A percentile compares a stretch with the other conserved stretches of the same genome.
Evolutionary conservation across 371 early-diverging fungal species (phyloP).

Genomic region (Saksenaea oblongispora): DNA sequence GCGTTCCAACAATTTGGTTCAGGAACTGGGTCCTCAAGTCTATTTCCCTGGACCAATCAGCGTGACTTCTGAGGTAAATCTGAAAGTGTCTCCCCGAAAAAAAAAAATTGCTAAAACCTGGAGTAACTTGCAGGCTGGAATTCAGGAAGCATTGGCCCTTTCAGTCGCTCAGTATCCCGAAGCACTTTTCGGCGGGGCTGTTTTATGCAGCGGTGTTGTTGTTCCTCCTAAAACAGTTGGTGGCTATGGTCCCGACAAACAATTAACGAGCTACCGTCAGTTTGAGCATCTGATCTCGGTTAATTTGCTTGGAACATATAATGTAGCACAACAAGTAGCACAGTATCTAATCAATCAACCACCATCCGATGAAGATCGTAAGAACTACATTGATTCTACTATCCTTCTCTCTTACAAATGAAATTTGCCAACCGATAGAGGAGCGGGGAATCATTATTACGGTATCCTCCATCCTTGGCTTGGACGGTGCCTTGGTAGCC

Average conservation of each 20-base stretch:
- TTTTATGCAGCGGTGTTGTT: constrained; percentile 55
- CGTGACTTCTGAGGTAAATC: constrained; percentile 46
- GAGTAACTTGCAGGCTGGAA: constrained; percentile 14
- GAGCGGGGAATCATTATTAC: constrained; percentile 63
- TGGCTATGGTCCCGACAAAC: constrained; percentile 35
- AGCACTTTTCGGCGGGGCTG: constrained; percentile 34
- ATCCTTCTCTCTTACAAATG: neutral
- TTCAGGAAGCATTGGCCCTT: constrained; percentile 32
- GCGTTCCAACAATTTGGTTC: constrained; percentile 21
- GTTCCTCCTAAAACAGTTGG: constrained; percentile 17
- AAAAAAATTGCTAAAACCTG: neutral
- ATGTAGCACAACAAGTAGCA: constrained; percentile 59
- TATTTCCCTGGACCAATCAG: constrained; percentile 48
- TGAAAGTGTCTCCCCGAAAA: neutral
- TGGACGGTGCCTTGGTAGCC: constrained; percentile 53
- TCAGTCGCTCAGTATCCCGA: constrained; percentile 35
- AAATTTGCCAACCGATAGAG: too few species aligned
- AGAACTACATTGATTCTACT: neutral
- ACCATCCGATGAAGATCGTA: constrained; percentile 42
- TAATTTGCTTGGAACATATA: constrained; percentile 61
- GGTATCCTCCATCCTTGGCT: constrained; percentile 54
- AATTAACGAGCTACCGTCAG: constrained; percentile 41
- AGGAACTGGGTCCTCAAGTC: constrained; percentile 29
- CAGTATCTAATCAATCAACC: constrained; percentile 42
- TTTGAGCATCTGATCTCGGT: constrained; percentile 53